A percentile compares a stretch with the other conserved stretches of the same genome.
Conservation (phyloP, 2,329 filamentous ascomycete species). For the Monilinia polystroma region DNA sequence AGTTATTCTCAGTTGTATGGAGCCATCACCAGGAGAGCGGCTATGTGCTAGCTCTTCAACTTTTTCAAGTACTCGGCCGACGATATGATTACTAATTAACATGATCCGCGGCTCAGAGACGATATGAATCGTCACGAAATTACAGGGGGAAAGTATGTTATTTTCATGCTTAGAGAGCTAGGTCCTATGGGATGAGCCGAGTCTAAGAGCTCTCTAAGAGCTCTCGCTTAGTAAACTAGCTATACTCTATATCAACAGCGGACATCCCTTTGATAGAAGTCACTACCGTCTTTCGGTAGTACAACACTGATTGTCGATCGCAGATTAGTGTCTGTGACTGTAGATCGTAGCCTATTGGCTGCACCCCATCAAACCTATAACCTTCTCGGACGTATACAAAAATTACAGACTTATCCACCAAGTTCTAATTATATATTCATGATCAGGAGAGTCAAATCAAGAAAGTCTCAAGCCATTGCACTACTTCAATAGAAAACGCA, state of each 20-base stretch:
- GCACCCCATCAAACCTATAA: neutral
- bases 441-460: neutral
- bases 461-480: neutral
- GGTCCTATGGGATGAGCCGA: too few species aligned
- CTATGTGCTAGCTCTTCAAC: constrained; percentile 1
- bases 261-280: neutral
- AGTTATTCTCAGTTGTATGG: neutral
- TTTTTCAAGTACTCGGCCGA: neutral
- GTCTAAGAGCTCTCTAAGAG: too few species aligned
- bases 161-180: too few species aligned
- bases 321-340: neutral
- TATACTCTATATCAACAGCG: too few species aligned
- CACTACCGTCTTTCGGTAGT: neutral
- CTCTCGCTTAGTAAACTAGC: too few species aligned
- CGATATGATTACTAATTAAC: neutral
- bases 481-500: neutral
- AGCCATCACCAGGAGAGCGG: neutral
- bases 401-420: neutral
- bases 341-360: neutral
- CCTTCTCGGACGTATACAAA: neutral
- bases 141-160: too few species aligned
- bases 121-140: too few species aligned
- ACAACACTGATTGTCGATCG: neutral
- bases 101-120: too few species aligned
- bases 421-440: neutral